A percentile compares a stretch with the other conserved stretches of the same genome.
Evolutionary conservation across 176 grass and related monocot species (phyloP).

Genomic region (Oryza rufipogon): DNA sequence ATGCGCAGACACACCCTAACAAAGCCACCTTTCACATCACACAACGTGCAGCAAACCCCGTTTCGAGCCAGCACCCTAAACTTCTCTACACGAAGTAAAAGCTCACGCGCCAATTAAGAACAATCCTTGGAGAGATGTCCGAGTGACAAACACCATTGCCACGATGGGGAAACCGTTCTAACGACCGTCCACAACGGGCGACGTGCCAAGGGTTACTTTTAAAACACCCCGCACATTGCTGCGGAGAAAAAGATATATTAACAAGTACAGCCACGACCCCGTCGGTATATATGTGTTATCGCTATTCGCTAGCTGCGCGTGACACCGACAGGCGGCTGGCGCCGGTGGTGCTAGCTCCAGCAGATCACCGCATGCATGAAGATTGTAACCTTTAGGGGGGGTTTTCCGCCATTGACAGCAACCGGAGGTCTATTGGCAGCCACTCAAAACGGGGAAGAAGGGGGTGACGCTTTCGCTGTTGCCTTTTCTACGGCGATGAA

Average conservation of each 20-base stretch:
- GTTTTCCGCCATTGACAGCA: not conserved
- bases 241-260: not conserved
- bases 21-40: not conserved
- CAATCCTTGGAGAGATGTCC: not conserved
- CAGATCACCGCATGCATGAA: too few relatives aligned
- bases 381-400: not conserved
- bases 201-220: not conserved
- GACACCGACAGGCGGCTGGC: too few relatives aligned
- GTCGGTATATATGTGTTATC: not conserved
- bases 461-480: not conserved
- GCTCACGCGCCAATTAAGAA: not conserved
- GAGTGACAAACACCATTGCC: too few relatives aligned
- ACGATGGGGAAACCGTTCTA: too few relatives aligned
- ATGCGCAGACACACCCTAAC: not conserved
- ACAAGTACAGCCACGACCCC: not conserved
- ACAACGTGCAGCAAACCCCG: not conserved
- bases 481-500: not conserved
- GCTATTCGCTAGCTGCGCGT: not conserved
- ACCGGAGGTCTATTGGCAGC: not conserved
- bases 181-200: not conserved
- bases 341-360: too few relatives aligned
- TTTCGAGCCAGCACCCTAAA: not conserved
- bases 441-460: constrained; percentile 6
- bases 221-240: not conserved
- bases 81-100: not conserved